phyloP scores from a whole-genome alignment of 257 asterid genomes.

The Marsdenia floribunda region DNA sequence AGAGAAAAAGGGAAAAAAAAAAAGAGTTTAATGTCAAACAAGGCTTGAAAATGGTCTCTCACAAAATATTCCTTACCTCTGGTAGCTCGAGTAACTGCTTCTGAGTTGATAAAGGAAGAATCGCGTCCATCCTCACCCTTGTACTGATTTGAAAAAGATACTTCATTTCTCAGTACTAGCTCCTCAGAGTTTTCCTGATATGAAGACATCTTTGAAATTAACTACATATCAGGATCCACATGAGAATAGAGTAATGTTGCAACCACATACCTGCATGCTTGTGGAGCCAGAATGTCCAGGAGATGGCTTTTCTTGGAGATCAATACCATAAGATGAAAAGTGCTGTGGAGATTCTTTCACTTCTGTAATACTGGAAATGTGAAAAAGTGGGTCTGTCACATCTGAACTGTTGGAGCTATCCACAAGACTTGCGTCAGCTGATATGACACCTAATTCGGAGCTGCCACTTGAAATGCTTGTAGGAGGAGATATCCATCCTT shows the following conservation, averaged over 20 bases:
- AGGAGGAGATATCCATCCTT: constrained; percentile 92
- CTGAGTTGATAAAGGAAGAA: constrained; percentile 31
- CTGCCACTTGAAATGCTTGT: constrained; percentile 59
- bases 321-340: constrained; percentile 27
- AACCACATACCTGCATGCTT: constrained; percentile 50
- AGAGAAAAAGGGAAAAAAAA: background rate
- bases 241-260: constrained; percentile 3
- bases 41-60: background rate
- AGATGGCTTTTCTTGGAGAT: constrained; percentile 29
- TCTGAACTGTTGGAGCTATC: constrained; percentile 53
- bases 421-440: constrained; percentile 56
- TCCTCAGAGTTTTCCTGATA: constrained; percentile 50
- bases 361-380: constrained; percentile 38
- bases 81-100: constrained; percentile 38
- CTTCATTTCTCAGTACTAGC: constrained; percentile 36
- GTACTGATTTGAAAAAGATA: constrained; percentile 40
- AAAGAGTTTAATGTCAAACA: background rate
- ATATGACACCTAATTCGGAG: constrained; percentile 50
- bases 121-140: constrained; percentile 46
- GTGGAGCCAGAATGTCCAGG: constrained; percentile 31
- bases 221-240: background rate
- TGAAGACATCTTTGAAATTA: constrained; percentile 2
- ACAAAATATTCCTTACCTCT: constrained; percentile 42
- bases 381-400: constrained; percentile 32
- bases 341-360: constrained; percentile 27